phyloP scores from a whole-genome alignment of 257 asterid species.

The Lycium ferocissimum region DNA sequence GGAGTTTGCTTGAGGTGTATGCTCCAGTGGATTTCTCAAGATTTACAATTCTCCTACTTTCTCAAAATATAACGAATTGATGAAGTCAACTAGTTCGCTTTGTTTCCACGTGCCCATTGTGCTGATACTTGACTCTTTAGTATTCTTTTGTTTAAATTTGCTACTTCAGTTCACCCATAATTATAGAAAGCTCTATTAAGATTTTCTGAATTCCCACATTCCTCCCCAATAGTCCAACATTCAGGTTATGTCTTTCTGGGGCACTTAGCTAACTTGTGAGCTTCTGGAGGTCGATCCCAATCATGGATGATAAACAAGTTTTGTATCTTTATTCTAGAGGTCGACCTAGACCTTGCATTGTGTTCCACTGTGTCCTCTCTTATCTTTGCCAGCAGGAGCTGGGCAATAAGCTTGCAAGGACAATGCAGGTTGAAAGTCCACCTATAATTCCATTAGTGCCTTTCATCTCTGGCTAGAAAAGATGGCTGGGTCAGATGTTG shows the following conservation, averaged over 20 bases:
- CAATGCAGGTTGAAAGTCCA: constrained; percentile 68
- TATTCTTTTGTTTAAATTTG: neutral
- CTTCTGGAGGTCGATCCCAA: neutral
- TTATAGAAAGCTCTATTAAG: neutral
- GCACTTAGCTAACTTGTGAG: neutral
- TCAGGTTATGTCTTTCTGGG: neutral
- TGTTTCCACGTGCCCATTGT: neutral
- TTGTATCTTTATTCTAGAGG: neutral
- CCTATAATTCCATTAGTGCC: constrained; percentile 43
- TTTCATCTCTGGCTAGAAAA: constrained; percentile 62
- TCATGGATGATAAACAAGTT: neutral
- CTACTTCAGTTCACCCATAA: neutral
- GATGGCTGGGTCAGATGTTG: constrained; percentile 70
- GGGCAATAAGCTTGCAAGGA: constrained; percentile 52
- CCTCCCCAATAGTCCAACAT: neutral
- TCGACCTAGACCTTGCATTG: neutral
- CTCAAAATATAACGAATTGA: neutral
- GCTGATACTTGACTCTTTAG: neutral
- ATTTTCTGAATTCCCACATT: neutral
- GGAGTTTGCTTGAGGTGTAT: neutral
- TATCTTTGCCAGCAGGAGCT: constrained; percentile 36
- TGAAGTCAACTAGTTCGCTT: neutral
- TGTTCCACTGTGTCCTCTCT: neutral
- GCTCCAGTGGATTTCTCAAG: neutral
- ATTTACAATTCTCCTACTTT: neutral